Percentiles rank a stretch among this genome's conserved stretches.
phyloP scores from a whole-genome alignment of 805 yeast species.

The Pichia manshurica region DNA sequence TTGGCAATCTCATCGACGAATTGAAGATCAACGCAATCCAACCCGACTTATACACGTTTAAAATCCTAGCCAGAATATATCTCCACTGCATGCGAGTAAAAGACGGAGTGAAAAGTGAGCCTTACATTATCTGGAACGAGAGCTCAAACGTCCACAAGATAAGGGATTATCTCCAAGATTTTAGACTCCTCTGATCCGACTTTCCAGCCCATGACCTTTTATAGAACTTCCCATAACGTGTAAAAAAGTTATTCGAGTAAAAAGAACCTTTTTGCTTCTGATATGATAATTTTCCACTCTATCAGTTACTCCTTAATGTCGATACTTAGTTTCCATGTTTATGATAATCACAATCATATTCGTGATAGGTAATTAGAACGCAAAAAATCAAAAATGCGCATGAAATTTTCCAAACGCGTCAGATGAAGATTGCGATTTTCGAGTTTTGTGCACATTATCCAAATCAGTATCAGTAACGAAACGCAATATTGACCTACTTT shows the following conservation, averaged over 20 bases:
- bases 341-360: too few relatives aligned
- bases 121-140: slow-evolving; percentile 28
- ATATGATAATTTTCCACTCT: too few relatives aligned
- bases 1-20: slow-evolving; percentile 25
- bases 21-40: slow-evolving; percentile 27
- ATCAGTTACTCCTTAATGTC: too few relatives aligned
- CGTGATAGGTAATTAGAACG: too few relatives aligned
- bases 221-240: neutral
- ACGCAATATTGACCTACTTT: too few relatives aligned
- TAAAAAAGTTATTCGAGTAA: too few relatives aligned
- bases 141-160: slow-evolving; percentile 23
- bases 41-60: slow-evolving; percentile 27
- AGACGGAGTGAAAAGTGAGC: slow-evolving; percentile 19
- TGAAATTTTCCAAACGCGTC: too few relatives aligned
- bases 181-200: slow-evolving; percentile 11
- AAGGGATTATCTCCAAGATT: slow-evolving; percentile 18
- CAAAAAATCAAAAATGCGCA: too few relatives aligned
- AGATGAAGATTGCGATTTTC: too few relatives aligned
- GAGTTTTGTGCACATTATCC: neutral
- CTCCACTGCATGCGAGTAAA: slow-evolving; percentile 26
- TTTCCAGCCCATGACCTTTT: too few relatives aligned
- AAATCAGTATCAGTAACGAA: neutral
- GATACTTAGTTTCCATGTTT: too few relatives aligned
- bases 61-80: slow-evolving; percentile 23
- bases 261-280: too few relatives aligned